Evolutionary conservation across 139 green algal genomes (phyloP).

Genomic region (Coccomyxa sp.): DNA sequence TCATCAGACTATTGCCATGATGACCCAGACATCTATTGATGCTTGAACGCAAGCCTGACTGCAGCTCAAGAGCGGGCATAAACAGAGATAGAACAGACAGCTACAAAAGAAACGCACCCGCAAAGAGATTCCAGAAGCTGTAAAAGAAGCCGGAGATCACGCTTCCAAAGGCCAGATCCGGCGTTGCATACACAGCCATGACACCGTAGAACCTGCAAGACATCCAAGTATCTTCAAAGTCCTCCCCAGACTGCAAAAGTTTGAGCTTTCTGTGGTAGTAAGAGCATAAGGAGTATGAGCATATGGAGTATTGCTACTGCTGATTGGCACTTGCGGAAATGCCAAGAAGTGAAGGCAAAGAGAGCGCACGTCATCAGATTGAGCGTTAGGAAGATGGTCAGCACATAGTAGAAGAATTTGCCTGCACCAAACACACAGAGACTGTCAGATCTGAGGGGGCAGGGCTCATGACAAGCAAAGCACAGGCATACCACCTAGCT

Average conservation of each 20-base stretch:
- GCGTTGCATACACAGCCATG: conserved; percentile 29
- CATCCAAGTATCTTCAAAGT: neutral
- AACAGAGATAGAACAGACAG: too few relatives aligned
- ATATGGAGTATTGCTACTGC: neutral
- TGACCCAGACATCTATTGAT: too few relatives aligned
- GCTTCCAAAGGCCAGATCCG: conserved; percentile 14
- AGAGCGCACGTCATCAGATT: conserved; percentile 16
- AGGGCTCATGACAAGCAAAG: neutral
- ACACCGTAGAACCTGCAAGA: conserved; percentile 23
- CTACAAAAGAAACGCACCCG: neutral
- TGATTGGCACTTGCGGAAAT: too few relatives aligned
- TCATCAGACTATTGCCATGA: too few relatives aligned
- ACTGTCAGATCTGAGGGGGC: neutral
- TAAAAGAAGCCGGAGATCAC: conserved; percentile 28
- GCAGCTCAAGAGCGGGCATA: too few relatives aligned
- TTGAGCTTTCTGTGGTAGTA: neutral
- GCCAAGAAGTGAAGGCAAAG: neutral
- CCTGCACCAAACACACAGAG: neutral
- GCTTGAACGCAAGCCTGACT: too few relatives aligned
- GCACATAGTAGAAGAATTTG: conserved; percentile 32
- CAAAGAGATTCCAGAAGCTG: conserved; percentile 31
- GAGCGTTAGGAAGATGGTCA: conserved; percentile 28
- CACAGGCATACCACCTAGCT: too few relatives aligned
- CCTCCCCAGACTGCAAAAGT: neutral
- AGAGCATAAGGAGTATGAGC: neutral